Percentiles rank a stretch among this genome's conserved stretches.
Conservation (phyloP, 345 rosid genomes). For the Jatropha curcas region DNA sequence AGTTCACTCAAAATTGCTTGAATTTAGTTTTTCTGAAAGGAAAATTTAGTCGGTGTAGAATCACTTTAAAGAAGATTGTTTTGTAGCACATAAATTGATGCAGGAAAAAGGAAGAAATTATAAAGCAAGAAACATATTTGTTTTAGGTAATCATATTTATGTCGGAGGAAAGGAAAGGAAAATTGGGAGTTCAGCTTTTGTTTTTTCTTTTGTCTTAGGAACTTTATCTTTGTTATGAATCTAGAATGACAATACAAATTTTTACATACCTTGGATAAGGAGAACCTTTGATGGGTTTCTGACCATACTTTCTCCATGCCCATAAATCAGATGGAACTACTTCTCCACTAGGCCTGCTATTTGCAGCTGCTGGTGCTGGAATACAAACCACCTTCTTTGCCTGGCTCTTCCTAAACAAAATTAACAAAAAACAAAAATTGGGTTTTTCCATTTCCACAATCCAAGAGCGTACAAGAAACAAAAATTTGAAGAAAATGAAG, state of each 20-base stretch:
- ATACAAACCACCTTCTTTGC: constrained; percentile 40
- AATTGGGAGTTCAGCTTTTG: constrained; percentile 9
- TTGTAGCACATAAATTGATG: not conserved
- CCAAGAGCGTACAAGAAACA: not conserved
- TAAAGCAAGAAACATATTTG: not conserved
- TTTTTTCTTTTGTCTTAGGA: constrained; percentile 6
- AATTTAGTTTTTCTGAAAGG: no score
- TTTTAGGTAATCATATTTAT: not conserved
- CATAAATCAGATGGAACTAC: constrained; percentile 36
- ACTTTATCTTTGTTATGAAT: not conserved
- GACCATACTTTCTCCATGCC: constrained; percentile 40
- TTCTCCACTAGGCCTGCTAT: constrained; percentile 31
- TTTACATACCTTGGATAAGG: constrained; percentile 25
- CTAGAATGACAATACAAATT: not conserved
- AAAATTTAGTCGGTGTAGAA: no score
- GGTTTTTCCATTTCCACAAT: not conserved
- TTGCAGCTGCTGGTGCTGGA: constrained; percentile 37
- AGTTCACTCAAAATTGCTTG: no score
- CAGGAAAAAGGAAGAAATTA: not conserved
- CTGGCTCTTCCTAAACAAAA: constrained; percentile 26
- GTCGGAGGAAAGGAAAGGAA: constrained; percentile 1
- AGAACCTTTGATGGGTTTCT: constrained; percentile 34
- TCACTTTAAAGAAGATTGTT: not conserved
- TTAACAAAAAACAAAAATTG: no score
- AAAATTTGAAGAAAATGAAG: not conserved